These are phyloP conservation scores for Corymbia calophylla DNA, from an alignment of 441 rosid species.

Conservation along the genomic window DNA sequence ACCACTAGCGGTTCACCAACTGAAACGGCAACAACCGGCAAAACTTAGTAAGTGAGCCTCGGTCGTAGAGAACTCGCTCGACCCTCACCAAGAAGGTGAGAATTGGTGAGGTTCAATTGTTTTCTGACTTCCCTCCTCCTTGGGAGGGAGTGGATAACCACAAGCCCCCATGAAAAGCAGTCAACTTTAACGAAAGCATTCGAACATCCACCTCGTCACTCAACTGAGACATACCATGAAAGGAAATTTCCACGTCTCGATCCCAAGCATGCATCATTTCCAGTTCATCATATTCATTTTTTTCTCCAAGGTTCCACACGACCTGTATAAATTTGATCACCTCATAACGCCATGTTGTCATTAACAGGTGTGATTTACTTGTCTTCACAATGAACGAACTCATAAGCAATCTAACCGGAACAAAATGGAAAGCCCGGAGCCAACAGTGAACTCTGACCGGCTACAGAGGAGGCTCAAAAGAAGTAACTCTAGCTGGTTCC, in stretches of 20 bases:
- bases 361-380: background rate
- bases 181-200: background rate
- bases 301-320: background rate
- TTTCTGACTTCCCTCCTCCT: background rate
- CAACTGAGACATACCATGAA: rapidly evolving
- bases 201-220: background rate
- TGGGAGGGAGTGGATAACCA: background rate
- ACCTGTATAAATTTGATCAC: background rate
- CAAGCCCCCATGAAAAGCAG: background rate
- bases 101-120: background rate
- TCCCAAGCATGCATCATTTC: background rate
- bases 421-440: background rate
- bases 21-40: constrained; percentile 2
- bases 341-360: background rate
- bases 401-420: background rate
- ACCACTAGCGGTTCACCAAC: constrained; percentile 80
- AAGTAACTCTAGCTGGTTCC: background rate
- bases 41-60: background rate
- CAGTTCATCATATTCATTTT: background rate
- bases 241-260: background rate
- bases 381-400: background rate
- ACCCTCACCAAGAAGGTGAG: background rate
- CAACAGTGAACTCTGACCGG: background rate
- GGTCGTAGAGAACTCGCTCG: background rate
- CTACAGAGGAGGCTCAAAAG: background rate